phyloP scores from a whole-genome alignment of 2,329 filamentous ascomycete genomes.

The Paraphaeosphaeria minitans region DNA sequence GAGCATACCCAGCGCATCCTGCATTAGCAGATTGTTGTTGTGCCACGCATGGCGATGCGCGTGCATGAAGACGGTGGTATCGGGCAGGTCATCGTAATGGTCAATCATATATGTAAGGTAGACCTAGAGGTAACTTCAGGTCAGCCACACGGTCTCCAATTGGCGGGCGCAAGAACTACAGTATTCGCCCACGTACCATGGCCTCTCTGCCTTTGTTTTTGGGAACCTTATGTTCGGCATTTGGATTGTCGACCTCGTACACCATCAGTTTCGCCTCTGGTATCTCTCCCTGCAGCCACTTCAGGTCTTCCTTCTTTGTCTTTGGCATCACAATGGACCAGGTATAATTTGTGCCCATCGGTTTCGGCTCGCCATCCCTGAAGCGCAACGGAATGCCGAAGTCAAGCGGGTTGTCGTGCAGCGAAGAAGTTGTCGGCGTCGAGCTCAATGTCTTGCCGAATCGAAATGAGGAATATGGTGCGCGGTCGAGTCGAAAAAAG shows the following conservation, averaged over 20 bases:
- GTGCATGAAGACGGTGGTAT: conserved; percentile 66
- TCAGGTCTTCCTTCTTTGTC: conserved; percentile 45
- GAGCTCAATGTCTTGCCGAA: conserved; percentile 21
- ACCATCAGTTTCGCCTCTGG: conserved; percentile 48
- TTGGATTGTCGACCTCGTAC: conserved; percentile 60
- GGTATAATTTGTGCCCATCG: conserved; percentile 43
- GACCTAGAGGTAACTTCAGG: conserved; percentile 29
- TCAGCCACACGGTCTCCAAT: neutral
- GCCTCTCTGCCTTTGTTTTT: conserved; percentile 67
- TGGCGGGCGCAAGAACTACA: neutral
- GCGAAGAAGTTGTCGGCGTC: conserved; percentile 9
- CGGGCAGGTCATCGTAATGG: conserved; percentile 63
- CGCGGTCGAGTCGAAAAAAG: conserved; percentile 29
- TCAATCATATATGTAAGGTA: conserved; percentile 69
- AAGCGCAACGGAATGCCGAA: conserved; percentile 44
- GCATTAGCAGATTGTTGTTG: conserved; percentile 60
- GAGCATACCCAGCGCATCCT: conserved; percentile 58
- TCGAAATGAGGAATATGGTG: conserved; percentile 16
- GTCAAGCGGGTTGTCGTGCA: conserved; percentile 37
- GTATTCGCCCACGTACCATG: conserved; percentile 47
- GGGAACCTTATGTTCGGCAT: conserved; percentile 56
- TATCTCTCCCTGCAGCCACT: conserved; percentile 44
- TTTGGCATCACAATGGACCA: conserved; percentile 45
- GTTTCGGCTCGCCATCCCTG: conserved; percentile 36
- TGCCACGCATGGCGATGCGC: conserved; percentile 62